phyloP scores from a whole-genome alignment of 306 rosid genomes.

The Cucumis sativus region Cucumber_9930_V3 NC_026657.2:36039501-36040000 shows the following conservation, averaged over 20 bases:
- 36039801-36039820: too few relatives aligned
- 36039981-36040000: too few relatives aligned
- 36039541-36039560: too few relatives aligned
- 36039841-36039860: conserved; percentile 14
- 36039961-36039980: too few relatives aligned
- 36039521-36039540: conserved; percentile 1
- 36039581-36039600: too few relatives aligned
- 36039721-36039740: conserved; percentile 27
- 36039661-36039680: conserved; percentile 25
- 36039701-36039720: conserved; percentile 18
- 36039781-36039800: too few relatives aligned
- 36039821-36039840: conserved; percentile 14
- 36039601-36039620: too few relatives aligned
- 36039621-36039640: too few relatives aligned
- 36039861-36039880: conserved; percentile 15
- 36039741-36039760: background rate
- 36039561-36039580: too few relatives aligned
- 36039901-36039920: conserved; percentile 14
- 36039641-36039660: background rate
- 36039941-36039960: too few relatives aligned
- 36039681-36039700: conserved; percentile 23
- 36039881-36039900: conserved; percentile 25
- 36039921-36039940: background rate
- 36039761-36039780: background rate
- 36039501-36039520: conserved; percentile 23